phyloP scores from a whole-genome alignment of 1,284 basidiomycete species.

The Cryptococcus wingfieldii region DNA sequence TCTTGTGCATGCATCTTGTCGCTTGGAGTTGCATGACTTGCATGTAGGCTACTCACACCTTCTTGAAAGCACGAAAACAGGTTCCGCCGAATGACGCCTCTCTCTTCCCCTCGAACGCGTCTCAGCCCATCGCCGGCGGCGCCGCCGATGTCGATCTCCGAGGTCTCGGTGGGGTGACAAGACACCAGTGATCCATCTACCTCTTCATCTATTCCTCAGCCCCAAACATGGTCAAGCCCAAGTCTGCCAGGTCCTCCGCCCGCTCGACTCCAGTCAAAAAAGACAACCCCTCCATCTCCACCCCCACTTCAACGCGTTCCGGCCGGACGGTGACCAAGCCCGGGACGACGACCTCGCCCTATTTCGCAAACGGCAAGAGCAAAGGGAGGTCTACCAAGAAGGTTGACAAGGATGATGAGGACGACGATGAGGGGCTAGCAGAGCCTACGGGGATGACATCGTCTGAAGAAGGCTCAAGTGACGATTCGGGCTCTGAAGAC shows the following conservation, averaged over 20 bases:
- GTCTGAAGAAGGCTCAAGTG: slow-evolving; percentile 12
- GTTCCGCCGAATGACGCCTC: too few relatives aligned
- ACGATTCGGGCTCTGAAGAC: slow-evolving; percentile 27
- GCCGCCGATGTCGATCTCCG: neutral
- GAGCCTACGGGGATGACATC: slow-evolving; percentile 36
- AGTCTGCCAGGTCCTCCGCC: neutral
- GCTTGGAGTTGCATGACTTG: too few relatives aligned
- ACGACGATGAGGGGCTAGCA: neutral
- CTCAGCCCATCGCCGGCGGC: neutral
- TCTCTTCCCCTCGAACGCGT: too few relatives aligned
- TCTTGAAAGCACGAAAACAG: too few relatives aligned
- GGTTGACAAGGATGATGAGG: slow-evolving; percentile 8
- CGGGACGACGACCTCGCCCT: slow-evolving; percentile 10
- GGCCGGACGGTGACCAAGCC: slow-evolving; percentile 9
- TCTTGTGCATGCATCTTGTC: too few relatives aligned
- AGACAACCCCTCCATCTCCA: neutral
- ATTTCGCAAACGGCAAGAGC: slow-evolving; percentile 10
- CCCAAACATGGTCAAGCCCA: neutral
- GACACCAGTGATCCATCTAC: neutral
- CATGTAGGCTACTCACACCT: too few relatives aligned
- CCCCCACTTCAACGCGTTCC: slow-evolving; percentile 7
- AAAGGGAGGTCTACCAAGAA: neutral
- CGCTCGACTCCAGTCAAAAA: neutral
- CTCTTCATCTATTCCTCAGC: neutral
- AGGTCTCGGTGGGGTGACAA: neutral